A percentile compares a stretch with the other conserved stretches of the same genome.
Evolutionary conservation across 2,329 filamentous ascomycete genomes (phyloP).

Genomic region (Scedosporium dehoogii): DNA sequence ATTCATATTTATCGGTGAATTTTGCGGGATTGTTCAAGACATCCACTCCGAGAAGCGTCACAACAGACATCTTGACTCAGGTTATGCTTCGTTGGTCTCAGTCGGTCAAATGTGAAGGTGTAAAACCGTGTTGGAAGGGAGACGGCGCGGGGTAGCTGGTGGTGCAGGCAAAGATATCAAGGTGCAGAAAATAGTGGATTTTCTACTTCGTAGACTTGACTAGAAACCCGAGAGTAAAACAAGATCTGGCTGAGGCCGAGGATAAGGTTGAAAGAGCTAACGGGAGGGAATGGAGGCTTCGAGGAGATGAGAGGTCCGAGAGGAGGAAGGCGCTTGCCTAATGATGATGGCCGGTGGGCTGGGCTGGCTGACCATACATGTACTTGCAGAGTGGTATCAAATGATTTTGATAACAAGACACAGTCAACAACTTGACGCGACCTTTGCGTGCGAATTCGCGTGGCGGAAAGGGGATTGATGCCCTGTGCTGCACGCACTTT

Average conservation of each 20-base stretch:
- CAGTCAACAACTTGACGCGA: conserved; percentile 3
- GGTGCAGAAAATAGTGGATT: background rate
- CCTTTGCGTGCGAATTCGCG: conserved; percentile 5
- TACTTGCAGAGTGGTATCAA: too few species aligned
- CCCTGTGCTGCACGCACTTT: conserved; percentile 4
- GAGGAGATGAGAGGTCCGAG: background rate
- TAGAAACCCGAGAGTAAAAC: background rate
- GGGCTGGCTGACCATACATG: background rate
- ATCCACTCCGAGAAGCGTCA: conserved; percentile 90
- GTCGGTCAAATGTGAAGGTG: too few species aligned
- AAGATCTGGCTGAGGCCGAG: background rate
- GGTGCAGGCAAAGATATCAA: too few species aligned
- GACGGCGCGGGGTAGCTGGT: too few species aligned
- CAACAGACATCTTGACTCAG: conserved; percentile 66
- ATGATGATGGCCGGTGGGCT: background rate
- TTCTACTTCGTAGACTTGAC: background rate
- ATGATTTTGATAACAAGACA: background rate
- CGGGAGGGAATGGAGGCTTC: background rate
- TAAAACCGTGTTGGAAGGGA: too few species aligned
- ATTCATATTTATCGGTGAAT: conserved; percentile 87
- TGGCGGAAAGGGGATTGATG: background rate
- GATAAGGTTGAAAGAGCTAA: background rate
- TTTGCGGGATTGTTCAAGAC: conserved; percentile 95
- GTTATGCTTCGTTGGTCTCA: background rate
- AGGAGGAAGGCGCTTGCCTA: background rate